Base-by-base conservation (phyloP, 2,329 filamentous ascomycete species). In the Epichloe glyceriae region DNA sequence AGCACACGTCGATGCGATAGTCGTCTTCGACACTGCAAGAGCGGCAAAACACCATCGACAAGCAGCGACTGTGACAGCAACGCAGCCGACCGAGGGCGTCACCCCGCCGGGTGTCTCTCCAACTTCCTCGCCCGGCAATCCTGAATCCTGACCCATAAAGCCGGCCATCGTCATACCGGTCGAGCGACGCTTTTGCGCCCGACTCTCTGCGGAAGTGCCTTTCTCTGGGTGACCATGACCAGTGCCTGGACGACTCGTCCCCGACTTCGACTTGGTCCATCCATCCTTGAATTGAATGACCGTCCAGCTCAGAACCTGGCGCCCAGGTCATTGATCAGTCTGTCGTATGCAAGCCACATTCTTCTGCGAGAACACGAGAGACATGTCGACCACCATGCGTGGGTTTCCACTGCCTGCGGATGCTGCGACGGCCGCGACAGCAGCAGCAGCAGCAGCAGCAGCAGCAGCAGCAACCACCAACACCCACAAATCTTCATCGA, bases 341-440 rank as follows among this genome's bases (percentile, higher is more conserved):
- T 20, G 43, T 15, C 44, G 15, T 22, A 50, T 43, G 46, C 39
- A 33, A 45, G 46, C 15, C 34, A 35, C 45, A 17, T 47, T 20
- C 37, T 14, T 17, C 22, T 42, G 19, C 34, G 20, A 39, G 26
- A 41, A 37, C 26, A 46, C 30, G 14, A 45, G 26, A 46, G 49
- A n/a, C 38, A 49, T 49, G 41, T 49, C 49, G 10, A 43, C 42
- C 5, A 37, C 52, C 42, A 55, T 56, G 55, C 52, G 54, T 50
- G 37, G 51, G 19, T 55, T 54, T 30, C 40, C 55, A 20, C n/a
- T 46, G 19, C 39, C 53, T 15, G 34, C 46, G 14, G 50, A 52
- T 26, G 17, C 44, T 22, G 47, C 45, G 5, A 20, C 46, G 7
- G 47, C 53, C 5, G 37, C 53, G n/a, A 14, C 53, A 34, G 15